phyloP scores from a whole-genome alignment of 2,329 filamentous ascomycete genomes.

The Colletotrichum eremochloae region DNA sequence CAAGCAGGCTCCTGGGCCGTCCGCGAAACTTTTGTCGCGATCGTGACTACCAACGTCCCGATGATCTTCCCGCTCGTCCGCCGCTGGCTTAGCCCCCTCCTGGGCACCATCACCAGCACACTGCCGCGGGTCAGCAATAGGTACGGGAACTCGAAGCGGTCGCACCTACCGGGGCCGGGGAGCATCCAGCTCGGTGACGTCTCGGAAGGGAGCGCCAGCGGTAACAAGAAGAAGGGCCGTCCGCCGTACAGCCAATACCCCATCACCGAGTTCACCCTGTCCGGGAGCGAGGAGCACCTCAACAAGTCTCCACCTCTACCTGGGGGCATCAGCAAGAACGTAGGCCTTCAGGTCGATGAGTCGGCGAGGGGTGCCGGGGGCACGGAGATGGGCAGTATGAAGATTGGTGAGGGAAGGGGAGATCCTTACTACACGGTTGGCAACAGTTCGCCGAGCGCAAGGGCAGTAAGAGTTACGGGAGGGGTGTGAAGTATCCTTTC shows the following conservation, averaged over 20 bases:
- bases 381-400: neutral
- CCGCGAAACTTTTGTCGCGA: conserved; percentile 43
- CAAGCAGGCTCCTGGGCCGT: conserved; percentile 42
- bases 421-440: conserved; percentile 18
- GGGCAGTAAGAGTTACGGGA: conserved; percentile 10
- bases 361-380: neutral
- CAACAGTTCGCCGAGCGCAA: neutral
- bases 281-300: conserved; percentile 36
- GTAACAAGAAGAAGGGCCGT: conserved; percentile 30
- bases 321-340: conserved; percentile 33
- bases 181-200: conserved; percentile 36
- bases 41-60: conserved; percentile 43
- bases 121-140: conserved; percentile 22
- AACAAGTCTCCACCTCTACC: conserved; percentile 8
- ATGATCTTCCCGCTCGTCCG: conserved; percentile 39
- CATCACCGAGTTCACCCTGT: conserved; percentile 29
- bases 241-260: conserved; percentile 33
- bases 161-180: conserved; percentile 27
- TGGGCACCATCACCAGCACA: conserved; percentile 27
- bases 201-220: conserved; percentile 6
- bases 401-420: conserved; percentile 18
- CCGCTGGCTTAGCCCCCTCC: conserved; percentile 32
- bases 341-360: conserved; percentile 35
- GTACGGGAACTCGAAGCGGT: conserved; percentile 26
- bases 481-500: neutral